Evolutionary conservation across 2,329 filamentous ascomycete genomes (phyloP), one percentile per base, ranked within the genome.

Genomic region (Tolypocladium sp.): DNA sequence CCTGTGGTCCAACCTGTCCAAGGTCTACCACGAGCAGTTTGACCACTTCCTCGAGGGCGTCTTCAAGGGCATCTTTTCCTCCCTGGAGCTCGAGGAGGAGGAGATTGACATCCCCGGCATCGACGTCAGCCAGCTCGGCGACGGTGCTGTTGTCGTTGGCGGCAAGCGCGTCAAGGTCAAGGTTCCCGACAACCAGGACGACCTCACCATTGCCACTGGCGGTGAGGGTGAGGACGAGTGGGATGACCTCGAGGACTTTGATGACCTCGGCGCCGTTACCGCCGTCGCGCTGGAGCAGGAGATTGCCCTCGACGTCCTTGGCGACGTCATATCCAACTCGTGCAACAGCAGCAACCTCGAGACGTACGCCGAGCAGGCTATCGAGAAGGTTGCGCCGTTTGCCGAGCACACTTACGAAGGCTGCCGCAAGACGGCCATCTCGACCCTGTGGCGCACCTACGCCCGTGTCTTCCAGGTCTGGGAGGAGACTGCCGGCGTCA

Each of bases 261-360:
- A 91, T 60, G 90, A 92, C 62, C 92, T 95, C 55, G 87, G 86
- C 60, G 91, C 91, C 56, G 90, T 95, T 62, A 95, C 91, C 33
- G 91, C 92, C 57, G 85, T 97, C 58, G 91, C 93, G 30, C 84
- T 96, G 68, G 94, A 97, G 81, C 97, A 97, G 77, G 94, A 99
- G 76, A 95, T 97, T 67, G 93, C 94, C 42, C 86, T 96, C 52
- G 94, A 99, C 74, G 92, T 97, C 7, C 83, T 97, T 41, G 94
- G 92, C 64, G 94, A 99, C 70, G 86, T 99, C 62, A 88, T 97
- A 68, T 88, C 90, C 54, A 88, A 95, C 78, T 91, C 91, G 55
- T 92, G 91, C 73, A 83, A 84, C 69, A 84, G 89, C 65, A 91
- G 85, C 72, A 82, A 82, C 66, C 77, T 84, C 59, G 76, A 95